phyloP scores from a whole-genome alignment of 2,329 filamentous ascomycete species.

The Epichloe typhina region DNA sequence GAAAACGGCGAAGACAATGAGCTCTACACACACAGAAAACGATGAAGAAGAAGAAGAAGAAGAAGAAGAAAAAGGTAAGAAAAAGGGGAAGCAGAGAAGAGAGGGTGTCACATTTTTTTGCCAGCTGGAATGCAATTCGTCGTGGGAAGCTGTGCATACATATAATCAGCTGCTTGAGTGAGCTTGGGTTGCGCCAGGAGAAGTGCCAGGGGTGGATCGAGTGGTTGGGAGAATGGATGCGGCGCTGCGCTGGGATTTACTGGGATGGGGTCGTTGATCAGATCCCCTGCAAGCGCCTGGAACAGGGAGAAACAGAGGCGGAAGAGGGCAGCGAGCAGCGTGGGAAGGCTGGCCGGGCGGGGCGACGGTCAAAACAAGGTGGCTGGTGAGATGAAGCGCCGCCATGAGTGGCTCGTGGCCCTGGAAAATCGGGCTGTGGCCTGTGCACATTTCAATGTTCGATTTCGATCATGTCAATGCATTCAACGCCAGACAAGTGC shows the following conservation, averaged over 20 bases:
- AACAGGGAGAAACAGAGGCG: background rate
- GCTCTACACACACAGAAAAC: background rate
- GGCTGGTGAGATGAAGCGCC: conserved; percentile 15
- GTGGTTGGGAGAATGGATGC: background rate
- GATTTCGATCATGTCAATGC: background rate
- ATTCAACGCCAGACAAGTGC: background rate
- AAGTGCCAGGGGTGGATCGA: background rate
- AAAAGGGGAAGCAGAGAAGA: background rate
- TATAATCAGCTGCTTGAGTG: background rate
- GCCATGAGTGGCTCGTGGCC: background rate
- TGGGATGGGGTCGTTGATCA: background rate
- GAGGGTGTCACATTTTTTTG: conserved; percentile 7
- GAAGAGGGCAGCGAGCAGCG: background rate
- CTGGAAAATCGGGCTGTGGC: background rate
- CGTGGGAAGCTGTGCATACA: background rate
- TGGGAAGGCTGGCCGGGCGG: conserved; percentile 9
- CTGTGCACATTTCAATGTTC: background rate
- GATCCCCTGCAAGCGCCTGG: background rate
- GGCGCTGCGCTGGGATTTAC: background rate
- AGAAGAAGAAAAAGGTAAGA: background rate
- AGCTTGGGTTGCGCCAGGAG: background rate
- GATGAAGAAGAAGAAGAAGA: background rate
- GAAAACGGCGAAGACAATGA: conserved; percentile 1
- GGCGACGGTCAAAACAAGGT: conserved; percentile 19
- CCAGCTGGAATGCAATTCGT: conserved; percentile 2